A percentile compares a stretch with the other conserved stretches of the same genome.
These are phyloP conservation scores for Fusarium brachygibbosum DNA, from an alignment of 2,329 filamentous ascomycete genomes.

Conservation along the genomic window DNA sequence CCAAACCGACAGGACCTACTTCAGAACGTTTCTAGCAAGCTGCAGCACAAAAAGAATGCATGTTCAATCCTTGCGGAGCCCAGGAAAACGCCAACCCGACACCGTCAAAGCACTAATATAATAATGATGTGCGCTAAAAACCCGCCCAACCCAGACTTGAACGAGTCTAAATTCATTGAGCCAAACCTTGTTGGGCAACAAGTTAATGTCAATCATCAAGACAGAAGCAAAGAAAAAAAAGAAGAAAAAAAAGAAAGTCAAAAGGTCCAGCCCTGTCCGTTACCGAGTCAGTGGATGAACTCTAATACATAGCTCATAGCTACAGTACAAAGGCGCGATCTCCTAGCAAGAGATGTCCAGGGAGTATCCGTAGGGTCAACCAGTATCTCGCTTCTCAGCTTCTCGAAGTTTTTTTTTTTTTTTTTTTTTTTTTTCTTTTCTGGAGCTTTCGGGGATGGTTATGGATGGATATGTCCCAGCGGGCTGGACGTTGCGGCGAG, in stretches of 20 bases:
- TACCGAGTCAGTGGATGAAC: slow-evolving; percentile 36
- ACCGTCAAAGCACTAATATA: slow-evolving; percentile 19
- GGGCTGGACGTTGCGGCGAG: slow-evolving; percentile 41
- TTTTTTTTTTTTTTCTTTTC: slow-evolving; percentile 18
- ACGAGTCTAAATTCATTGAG: slow-evolving; percentile 15
- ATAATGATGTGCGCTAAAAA: slow-evolving; percentile 43
- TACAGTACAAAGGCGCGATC: not conserved
- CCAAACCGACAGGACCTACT: slow-evolving; percentile 17
- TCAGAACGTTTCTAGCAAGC: slow-evolving; percentile 10
- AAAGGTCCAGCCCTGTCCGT: slow-evolving; percentile 11
- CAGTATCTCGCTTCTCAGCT: not conserved
- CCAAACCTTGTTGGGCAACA: slow-evolving; percentile 16
- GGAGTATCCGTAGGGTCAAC: not conserved
- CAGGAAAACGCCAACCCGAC: slow-evolving; percentile 18
- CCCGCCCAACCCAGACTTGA: slow-evolving; percentile 28
- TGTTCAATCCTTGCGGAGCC: not conserved
- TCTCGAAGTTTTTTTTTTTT: slow-evolving; percentile 10
- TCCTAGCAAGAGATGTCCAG: not conserved
- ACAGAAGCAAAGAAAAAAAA: slow-evolving; percentile 8
- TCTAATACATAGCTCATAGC: slow-evolving; percentile 12
- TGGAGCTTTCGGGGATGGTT: slow-evolving; percentile 12
- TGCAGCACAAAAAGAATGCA: not conserved
- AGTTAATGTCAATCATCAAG: slow-evolving; percentile 11
- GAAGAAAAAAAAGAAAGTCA: not conserved
- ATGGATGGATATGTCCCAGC: slow-evolving; percentile 16